These are phyloP conservation scores for Teunomyces cretensis DNA, from an alignment of 805 yeast genomes.

Conservation along the genomic window DNA sequence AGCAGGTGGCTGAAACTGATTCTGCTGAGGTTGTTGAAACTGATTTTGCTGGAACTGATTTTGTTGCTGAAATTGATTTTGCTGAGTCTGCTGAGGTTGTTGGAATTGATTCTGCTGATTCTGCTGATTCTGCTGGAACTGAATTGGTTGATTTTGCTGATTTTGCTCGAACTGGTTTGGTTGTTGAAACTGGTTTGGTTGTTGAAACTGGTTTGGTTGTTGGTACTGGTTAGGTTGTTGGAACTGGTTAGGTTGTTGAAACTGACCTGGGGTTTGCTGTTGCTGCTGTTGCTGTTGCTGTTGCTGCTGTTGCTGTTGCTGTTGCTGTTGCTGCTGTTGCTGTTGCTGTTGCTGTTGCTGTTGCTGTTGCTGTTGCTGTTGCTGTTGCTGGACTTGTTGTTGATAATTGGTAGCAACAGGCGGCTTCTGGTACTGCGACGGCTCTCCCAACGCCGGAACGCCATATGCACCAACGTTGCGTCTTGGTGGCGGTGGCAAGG, in stretches of 20 bases:
- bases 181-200: constrained; percentile 1
- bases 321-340: constrained; percentile 2
- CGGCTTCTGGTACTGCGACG: constrained; percentile 9
- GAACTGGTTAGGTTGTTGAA: neutral
- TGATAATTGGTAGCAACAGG: neutral
- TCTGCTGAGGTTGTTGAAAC: neutral
- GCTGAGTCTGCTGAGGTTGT: neutral
- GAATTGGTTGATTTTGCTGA: neutral
- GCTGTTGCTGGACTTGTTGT: neutral
- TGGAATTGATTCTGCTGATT: neutral
- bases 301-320: constrained; percentile 5
- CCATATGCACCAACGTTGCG: constrained; percentile 33
- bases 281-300: constrained; percentile 17
- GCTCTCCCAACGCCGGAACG: constrained; percentile 16
- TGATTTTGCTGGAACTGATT: neutral
- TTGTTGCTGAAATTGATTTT: neutral
- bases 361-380: neutral
- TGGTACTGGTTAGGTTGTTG: neutral
- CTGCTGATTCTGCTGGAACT: too few relatives aligned
- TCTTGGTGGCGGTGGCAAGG: constrained; percentile 47
- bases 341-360: constrained; percentile 1
- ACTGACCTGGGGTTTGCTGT: constrained; percentile 12
- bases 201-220: neutral
- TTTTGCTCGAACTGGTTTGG: neutral
- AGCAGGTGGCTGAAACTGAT: neutral